phyloP scores from a whole-genome alignment of 345 rosid species.

The Euphorbia peplus region DNA sequence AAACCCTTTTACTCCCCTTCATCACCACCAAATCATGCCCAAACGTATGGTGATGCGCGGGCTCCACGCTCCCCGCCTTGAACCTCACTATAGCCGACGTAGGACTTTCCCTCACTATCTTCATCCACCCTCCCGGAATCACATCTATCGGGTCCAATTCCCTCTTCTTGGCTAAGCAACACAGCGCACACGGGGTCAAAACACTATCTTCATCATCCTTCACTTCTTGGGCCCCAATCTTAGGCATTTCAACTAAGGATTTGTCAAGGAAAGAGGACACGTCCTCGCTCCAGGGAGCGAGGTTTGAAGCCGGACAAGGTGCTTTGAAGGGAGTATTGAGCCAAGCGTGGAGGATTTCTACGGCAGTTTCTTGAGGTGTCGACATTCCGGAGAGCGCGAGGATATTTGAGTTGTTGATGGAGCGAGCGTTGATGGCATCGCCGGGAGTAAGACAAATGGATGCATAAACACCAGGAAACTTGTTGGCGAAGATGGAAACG shows the following conservation, averaged over 20 bases:
- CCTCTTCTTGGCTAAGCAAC: slow-evolving; percentile 60
- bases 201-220: background rate
- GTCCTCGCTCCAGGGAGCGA: slow-evolving; percentile 58
- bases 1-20: slow-evolving; percentile 68
- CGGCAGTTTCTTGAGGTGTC: slow-evolving; percentile 53
- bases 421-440: slow-evolving; percentile 67
- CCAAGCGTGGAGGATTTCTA: slow-evolving; percentile 66
- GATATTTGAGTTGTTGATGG: slow-evolving; percentile 78
- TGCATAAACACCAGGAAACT: slow-evolving; percentile 78
- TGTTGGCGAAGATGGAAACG: slow-evolving; percentile 85
- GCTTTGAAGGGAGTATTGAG: slow-evolving; percentile 68
- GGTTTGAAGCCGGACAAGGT: slow-evolving; percentile 67
- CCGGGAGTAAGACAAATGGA: slow-evolving; percentile 62
- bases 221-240: slow-evolving; percentile 44
- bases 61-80: slow-evolving; percentile 79
- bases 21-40: slow-evolving; percentile 83
- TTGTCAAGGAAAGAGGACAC: slow-evolving; percentile 47
- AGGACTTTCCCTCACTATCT: slow-evolving; percentile 81
- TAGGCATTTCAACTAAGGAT: slow-evolving; percentile 48
- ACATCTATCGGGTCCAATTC: slow-evolving; percentile 56
- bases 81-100: slow-evolving; percentile 80
- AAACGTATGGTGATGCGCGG: slow-evolving; percentile 88
- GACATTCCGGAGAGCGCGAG: slow-evolving; percentile 69
- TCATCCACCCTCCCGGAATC: slow-evolving; percentile 87
- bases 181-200: slow-evolving; percentile 41